Conservation (phyloP, 176 grass and related monocot genomes). For the Paspalum notatum region DNA sequence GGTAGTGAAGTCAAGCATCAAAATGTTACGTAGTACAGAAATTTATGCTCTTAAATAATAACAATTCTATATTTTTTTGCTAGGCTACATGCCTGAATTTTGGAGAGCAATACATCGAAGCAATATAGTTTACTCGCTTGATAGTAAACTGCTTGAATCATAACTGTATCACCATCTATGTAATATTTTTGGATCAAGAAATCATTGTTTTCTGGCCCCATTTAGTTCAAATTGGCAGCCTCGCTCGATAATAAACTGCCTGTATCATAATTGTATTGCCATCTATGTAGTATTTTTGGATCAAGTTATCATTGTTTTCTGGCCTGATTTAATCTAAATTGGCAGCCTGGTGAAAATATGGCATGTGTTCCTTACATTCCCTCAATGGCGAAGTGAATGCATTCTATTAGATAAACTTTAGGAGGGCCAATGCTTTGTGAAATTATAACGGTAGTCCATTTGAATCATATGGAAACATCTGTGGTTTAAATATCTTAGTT, state of each 20-base stretch:
- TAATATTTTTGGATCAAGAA: conserved; percentile 10
- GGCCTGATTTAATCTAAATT: conserved; percentile 3
- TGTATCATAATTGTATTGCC: background rate
- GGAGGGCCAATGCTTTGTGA: background rate
- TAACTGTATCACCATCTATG: background rate
- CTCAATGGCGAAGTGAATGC: background rate
- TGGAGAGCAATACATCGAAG: conserved; percentile 87
- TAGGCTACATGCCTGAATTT: conserved; percentile 83
- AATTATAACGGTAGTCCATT: background rate
- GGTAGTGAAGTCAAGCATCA: background rate
- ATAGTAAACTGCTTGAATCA: background rate
- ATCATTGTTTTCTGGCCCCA: background rate
- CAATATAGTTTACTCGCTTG: too few species aligned
- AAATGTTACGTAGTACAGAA: background rate
- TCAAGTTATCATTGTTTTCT: conserved; percentile 1
- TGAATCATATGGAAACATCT: conserved; percentile 25
- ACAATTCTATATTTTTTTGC: conserved; percentile 16
- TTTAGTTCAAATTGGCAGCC: background rate
- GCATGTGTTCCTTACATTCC: background rate
- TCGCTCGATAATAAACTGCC: background rate
- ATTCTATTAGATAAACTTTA: conserved; percentile 8
- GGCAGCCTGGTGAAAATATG: conserved; percentile 1
- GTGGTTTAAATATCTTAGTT: background rate
- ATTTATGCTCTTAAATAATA: background rate
- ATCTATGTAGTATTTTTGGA: background rate